Base-by-base conservation (phyloP, 768 basidiomycete genomes). In the Lentinula aciculospora region DNA sequence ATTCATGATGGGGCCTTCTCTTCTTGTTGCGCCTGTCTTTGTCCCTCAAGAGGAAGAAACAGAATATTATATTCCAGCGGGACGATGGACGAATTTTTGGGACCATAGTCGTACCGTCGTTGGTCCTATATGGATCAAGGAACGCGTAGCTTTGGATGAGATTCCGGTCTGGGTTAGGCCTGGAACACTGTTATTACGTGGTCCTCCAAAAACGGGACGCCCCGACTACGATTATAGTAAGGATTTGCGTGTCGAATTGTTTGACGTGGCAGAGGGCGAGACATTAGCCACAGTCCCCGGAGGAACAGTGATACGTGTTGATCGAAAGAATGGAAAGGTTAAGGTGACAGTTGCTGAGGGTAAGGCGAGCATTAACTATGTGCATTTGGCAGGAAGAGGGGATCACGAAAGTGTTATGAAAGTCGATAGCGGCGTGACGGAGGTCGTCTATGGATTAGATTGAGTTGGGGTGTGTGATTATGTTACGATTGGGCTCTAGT, bases 151-250 rank as follows among this genome's bases (percentile, higher is more conserved):
- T 25, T 68, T 87, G 37, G 79, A 85, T 63, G 77, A 80, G 57
- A 76, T 89, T 37, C 86, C 86, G 15, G 81, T 89, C 28, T 89
- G 81, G 80, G 80, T 88, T 36, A 76, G 83, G 36, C 78, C 79
- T 27, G 80, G 78, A 36, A 79, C 77, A 15, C 76, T 88, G 19
- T 67, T 89, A 19, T 70, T 77, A 53, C 74, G 88, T n/a, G 84
- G 86, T 4, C 81, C 85, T 17, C 64, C 71, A 31, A 72, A 75
- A 27, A 70, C 75, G 21, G 74, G 74, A 25, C 74, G 77, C 1
- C 85, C 86, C 4, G 86, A 88, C 66, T 88, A 88, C 64, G 79
- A 84, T 34, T 83, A 80, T 59, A 69, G 71, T 57, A 63, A 74
- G 61, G 70, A 71, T 25, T 53, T 84, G 21, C 78, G 84, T 58